These are phyloP conservation scores for Fusarium hostae DNA, from an alignment of 2,329 filamentous ascomycete genomes.

Conservation along the genomic window DNA sequence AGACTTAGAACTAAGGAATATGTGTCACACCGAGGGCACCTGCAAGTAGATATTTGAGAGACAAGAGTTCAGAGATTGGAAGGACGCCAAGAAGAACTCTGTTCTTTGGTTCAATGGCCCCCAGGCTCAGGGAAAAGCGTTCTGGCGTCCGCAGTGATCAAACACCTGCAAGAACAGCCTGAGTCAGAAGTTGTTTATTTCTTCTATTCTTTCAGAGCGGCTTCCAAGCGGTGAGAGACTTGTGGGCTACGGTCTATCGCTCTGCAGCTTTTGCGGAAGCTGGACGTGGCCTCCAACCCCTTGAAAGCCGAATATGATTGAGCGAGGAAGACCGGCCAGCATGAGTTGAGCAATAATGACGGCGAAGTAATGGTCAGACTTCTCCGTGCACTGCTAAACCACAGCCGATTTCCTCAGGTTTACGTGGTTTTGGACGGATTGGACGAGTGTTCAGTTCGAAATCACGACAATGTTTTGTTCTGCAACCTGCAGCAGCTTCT, in stretches of 20 bases:
- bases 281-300: neutral
- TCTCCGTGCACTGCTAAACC: neutral
- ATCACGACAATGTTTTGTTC: neutral
- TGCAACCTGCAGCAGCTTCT: neutral
- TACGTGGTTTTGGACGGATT: neutral
- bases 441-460: neutral
- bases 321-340: neutral
- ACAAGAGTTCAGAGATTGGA: neutral
- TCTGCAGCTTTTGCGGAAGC: neutral
- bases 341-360: neutral
- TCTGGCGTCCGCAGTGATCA: neutral
- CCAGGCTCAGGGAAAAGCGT: neutral
- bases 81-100: neutral
- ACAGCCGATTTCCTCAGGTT: neutral
- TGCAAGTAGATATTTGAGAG: neutral
- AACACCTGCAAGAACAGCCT: neutral
- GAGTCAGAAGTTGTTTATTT: neutral
- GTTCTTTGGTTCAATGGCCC: neutral
- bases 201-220: neutral
- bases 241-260: neutral
- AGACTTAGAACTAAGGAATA: neutral
- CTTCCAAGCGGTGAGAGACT: rapidly evolving
- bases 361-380: neutral
- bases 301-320: neutral
- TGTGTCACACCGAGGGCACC: neutral